Percentiles rank a stretch among this genome's conserved stretches.
Conservation (phyloP, 2,329 filamentous ascomycete species). For the Paecilomyces sp. region DNA sequence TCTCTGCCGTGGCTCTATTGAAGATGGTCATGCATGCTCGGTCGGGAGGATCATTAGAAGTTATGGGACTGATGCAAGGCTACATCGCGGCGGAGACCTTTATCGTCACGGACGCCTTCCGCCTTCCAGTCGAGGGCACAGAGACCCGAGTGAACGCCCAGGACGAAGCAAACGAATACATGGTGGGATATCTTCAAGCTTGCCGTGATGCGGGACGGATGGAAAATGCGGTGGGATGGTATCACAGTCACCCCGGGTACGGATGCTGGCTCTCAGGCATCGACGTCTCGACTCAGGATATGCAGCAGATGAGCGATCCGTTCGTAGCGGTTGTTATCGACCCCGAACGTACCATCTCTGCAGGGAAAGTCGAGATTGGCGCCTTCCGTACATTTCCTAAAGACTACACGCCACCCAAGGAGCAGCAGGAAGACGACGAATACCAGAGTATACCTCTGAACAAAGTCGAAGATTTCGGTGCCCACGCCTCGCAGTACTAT, state of each 20-base stretch:
- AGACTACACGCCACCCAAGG: slow-evolving; percentile 54
- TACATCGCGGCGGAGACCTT: slow-evolving; percentile 78
- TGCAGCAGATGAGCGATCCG: slow-evolving; percentile 85
- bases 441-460: slow-evolving; percentile 66
- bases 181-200: slow-evolving; percentile 74
- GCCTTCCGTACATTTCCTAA: slow-evolving; percentile 89
- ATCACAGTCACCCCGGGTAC: slow-evolving; percentile 95
- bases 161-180: slow-evolving; percentile 93
- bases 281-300: slow-evolving; percentile 80
- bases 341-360: slow-evolving; percentile 87
- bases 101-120: slow-evolving; percentile 88
- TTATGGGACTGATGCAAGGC: slow-evolving; percentile 98
- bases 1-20: slow-evolving; percentile 85
- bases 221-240: slow-evolving; percentile 97
- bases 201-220: slow-evolving; percentile 68
- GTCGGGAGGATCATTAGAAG: slow-evolving; percentile 83
- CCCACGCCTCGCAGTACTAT: slow-evolving; percentile 87
- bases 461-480: slow-evolving; percentile 93
- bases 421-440: slow-evolving; percentile 38
- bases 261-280: slow-evolving; percentile 97
- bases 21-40: slow-evolving; percentile 99
- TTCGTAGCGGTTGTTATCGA: slow-evolving; percentile 96
- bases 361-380: slow-evolving; percentile 94
- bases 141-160: slow-evolving; percentile 97
- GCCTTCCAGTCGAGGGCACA: slow-evolving; percentile 93